phyloP scores from a whole-genome alignment of 176 grass and related monocot genomes.

The Poa pratensis region DNA sequence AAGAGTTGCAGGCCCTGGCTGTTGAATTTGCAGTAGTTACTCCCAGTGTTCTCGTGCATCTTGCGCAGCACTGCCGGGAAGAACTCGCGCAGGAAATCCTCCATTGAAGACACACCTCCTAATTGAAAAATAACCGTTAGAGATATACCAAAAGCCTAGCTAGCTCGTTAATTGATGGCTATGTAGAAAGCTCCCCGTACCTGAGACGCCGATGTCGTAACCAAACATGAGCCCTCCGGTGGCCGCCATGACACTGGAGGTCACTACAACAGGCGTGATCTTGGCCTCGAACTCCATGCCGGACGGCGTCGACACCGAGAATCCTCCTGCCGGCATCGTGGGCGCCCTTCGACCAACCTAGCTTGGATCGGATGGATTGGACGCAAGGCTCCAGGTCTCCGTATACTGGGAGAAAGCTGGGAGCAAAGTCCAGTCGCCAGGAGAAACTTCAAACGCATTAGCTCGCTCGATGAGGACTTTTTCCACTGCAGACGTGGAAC shows the following conservation, averaged over 20 bases:
- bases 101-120: conserved; percentile 82
- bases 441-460: background rate
- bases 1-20: conserved; percentile 76
- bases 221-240: conserved; percentile 21
- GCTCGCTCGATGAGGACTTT: background rate
- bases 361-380: background rate
- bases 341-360: background rate
- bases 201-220: conserved; percentile 4
- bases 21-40: conserved; percentile 94
- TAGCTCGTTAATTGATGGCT: conserved; percentile 11
- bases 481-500: background rate
- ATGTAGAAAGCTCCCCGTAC: conserved; percentile 33
- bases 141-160: background rate
- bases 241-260: conserved; percentile 71
- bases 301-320: conserved; percentile 51
- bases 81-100: conserved; percentile 78
- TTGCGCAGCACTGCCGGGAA: conserved; percentile 71
- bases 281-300: conserved; percentile 73
- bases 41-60: conserved; percentile 61
- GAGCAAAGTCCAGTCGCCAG: background rate
- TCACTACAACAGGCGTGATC: conserved; percentile 85
- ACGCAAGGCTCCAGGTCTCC: background rate
- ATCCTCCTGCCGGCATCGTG: conserved; percentile 77
- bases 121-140: background rate
- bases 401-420: background rate